phyloP scores from a whole-genome alignment of 768 basidiomycete species.

The Dictyophora rubrovolvata region DNA sequence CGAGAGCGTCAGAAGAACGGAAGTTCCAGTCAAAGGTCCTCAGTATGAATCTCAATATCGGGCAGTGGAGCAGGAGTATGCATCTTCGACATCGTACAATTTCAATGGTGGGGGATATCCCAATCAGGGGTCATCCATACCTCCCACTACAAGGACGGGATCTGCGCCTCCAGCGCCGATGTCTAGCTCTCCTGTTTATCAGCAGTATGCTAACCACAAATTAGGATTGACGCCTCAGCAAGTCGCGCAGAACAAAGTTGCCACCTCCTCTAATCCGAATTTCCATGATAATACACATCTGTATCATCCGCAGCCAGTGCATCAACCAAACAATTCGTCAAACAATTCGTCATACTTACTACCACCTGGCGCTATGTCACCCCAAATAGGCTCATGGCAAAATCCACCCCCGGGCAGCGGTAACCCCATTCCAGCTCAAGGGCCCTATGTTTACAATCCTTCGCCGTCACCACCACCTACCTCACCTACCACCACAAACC shows the following conservation, averaged over 20 bases:
- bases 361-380: conserved; percentile 13
- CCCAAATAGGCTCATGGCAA: conserved; percentile 6
- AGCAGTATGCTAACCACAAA: conserved; percentile 13
- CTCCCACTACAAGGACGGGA: not conserved
- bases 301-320: conserved; percentile 1
- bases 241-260: conserved; percentile 1
- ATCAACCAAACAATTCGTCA: conserved; percentile 7
- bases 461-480: not conserved
- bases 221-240: not conserved
- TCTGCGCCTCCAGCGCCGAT: not conserved
- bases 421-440: not conserved
- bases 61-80: conserved; percentile 85
- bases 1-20: conserved; percentile 54
- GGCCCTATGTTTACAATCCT: not conserved
- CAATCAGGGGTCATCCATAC: not conserved
- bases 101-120: not conserved
- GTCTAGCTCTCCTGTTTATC: conserved; percentile 3
- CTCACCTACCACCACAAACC: not conserved
- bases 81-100: conserved; percentile 11
- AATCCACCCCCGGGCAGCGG: conserved; percentile 2
- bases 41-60: conserved; percentile 93
- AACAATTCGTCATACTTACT: conserved; percentile 12
- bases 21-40: conserved; percentile 80
- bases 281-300: conserved; percentile 7
- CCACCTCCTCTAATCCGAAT: conserved; percentile 4